Conservation (phyloP, 768 basidiomycete genomes). For the Lyophyllum atratum region DNA sequence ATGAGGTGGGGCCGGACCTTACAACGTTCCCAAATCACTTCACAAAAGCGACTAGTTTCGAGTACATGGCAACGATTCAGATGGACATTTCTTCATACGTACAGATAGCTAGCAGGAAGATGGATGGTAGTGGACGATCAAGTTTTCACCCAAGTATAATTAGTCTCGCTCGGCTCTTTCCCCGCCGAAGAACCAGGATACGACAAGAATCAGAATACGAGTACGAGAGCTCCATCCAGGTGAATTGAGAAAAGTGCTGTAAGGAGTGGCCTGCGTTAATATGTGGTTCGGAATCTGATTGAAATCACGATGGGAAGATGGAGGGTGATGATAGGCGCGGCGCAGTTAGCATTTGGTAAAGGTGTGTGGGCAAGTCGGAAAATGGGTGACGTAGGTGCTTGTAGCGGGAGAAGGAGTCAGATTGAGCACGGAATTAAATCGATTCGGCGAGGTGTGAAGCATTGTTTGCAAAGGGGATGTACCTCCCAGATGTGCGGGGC, state of each 20-base stretch:
- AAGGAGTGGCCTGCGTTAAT: constrained; percentile 6
- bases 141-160: background rate
- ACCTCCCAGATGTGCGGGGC: background rate
- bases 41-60: background rate
- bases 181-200: background rate
- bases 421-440: background rate
- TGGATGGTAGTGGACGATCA: background rate
- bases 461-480: background rate
- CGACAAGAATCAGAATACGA: background rate
- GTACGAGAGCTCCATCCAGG: background rate
- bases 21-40: background rate
- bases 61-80: background rate
- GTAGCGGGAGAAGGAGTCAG: background rate
- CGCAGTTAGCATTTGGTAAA: background rate
- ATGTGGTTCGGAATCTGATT: constrained; percentile 4
- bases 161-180: constrained; percentile 1
- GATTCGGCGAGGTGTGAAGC: background rate
- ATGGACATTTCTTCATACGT: background rate
- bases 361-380: background rate
- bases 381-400: background rate
- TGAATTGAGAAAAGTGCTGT: background rate
- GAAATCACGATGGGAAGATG: background rate
- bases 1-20: background rate
- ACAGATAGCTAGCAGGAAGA: background rate
- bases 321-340: constrained; percentile 1